Base-by-base conservation (phyloP, 2,329 filamentous ascomycete genomes). In the Ophiocordyceps sinensis region DNA sequence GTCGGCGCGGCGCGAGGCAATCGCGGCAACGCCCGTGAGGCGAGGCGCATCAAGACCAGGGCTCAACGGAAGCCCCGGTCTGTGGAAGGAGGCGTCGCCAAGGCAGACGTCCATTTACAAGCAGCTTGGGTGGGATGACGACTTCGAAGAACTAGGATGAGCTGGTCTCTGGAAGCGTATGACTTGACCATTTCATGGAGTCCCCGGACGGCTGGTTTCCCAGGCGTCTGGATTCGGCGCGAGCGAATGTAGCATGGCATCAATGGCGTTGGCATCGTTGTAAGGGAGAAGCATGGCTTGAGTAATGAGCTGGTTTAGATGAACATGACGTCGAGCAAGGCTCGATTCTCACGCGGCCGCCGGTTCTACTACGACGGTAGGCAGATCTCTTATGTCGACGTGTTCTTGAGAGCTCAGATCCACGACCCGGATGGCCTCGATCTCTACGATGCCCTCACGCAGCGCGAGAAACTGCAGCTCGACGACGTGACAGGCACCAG, bases 331-430 rank as follows among this genome's bases (percentile, higher is more conserved):
- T 6, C 9, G 9, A 10, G 17, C n/a, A 35, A 10, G 5, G 15
- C n/a, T 15, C n/a, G n/a, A 9, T 29, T 14, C 37, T 54, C 30
- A 56, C 44, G 51, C 51, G 17, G 48, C 52, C 15, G 49, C 49
- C 19, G 58, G 55, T 44, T 66, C 60, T 14, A 80, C 69, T 41
- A 85, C 61, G 50, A 86, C 75, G 36, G 73, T 77, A 0, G 85
- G 85, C 47, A 91, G 56, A 45, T 89, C 81, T 45, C 75, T 71
- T 41, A 88, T 77, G 57, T 89, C 83, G 4, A 85, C 79, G 53
- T 83, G 80, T 61, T 88, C 82, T 52, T 85, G 79, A 29, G 75
- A 82, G 19, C 67, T 74, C 44, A 89, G 56, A 56, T 91, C 85
- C 4, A 88, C 68, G 1, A 89, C 74, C 39, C 82, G 67, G 17